A percentile compares a stretch with the other conserved stretches of the same genome.
These are phyloP conservation scores for Verticillium dahliae DNA, from an alignment of 2,329 filamentous ascomycete species.

Conservation along the genomic window DNA sequence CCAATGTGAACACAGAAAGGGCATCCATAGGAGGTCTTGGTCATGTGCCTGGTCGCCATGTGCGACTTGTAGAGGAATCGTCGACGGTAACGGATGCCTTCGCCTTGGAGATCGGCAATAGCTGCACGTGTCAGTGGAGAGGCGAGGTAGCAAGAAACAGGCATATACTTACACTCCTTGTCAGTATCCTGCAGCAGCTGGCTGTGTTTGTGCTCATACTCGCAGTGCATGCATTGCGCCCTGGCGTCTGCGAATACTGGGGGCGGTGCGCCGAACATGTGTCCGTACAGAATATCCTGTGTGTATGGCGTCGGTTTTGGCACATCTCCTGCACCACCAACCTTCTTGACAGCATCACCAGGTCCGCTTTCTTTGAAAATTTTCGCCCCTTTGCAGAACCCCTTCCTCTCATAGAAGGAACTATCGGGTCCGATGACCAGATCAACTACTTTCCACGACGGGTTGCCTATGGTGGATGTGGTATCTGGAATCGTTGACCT, in stretches of 20 bases:
- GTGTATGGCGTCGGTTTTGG: slow-evolving; percentile 3
- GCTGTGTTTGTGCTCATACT: slow-evolving; percentile 16
- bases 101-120: slow-evolving; percentile 22
- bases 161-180: slow-evolving; percentile 15
- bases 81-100: slow-evolving; percentile 29
- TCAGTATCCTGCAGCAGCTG: slow-evolving; percentile 22
- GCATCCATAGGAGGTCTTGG: slow-evolving; percentile 30
- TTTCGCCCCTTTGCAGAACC: slow-evolving; percentile 31
- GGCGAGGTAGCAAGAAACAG: not conserved
- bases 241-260: slow-evolving; percentile 6
- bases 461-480: not conserved
- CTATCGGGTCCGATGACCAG: slow-evolving; percentile 22
- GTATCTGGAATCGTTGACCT: not conserved
- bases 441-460: not conserved
- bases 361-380: slow-evolving; percentile 25
- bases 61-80: slow-evolving; percentile 37
- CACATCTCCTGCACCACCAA: slow-evolving; percentile 19
- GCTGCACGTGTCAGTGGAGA: slow-evolving; percentile 14
- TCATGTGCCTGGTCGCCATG: slow-evolving; percentile 20
- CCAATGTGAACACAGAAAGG: slow-evolving; percentile 30
- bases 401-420: slow-evolving; percentile 25
- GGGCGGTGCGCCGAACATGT: slow-evolving; percentile 4
- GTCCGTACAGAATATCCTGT: slow-evolving; percentile 9
- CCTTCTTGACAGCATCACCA: slow-evolving; percentile 31
- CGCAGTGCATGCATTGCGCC: slow-evolving; percentile 14